Percentiles rank a stretch among this genome's conserved stretches.
phyloP scores from a whole-genome alignment of 306 rosid genomes.

The Fragaria ananassa region DNA sequence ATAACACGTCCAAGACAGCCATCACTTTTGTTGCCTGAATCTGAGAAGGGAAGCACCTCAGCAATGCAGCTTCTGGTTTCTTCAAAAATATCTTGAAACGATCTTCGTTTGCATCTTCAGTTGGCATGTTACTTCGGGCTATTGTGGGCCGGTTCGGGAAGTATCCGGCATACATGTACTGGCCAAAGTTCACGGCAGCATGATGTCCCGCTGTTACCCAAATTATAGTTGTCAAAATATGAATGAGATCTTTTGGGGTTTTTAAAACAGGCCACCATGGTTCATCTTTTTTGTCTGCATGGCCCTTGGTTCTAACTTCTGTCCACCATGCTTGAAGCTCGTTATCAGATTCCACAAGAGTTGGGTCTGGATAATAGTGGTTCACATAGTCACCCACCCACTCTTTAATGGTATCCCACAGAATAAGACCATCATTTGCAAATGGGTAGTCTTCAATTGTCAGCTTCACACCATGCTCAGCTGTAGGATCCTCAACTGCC shows the following conservation, averaged over 20 bases:
- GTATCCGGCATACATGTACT: slow-evolving; percentile 36
- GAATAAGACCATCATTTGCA: slow-evolving; percentile 38
- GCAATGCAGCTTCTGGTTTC: slow-evolving; percentile 31
- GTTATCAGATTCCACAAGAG: slow-evolving; percentile 19
- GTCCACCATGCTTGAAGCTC: slow-evolving; percentile 51
- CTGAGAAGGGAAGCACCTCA: slow-evolving; percentile 38
- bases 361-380: slow-evolving; percentile 32
- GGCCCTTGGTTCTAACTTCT: slow-evolving; percentile 37
- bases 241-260: slow-evolving; percentile 22
- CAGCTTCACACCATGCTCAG: slow-evolving; percentile 38
- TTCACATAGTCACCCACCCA: slow-evolving; percentile 38
- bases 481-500: slow-evolving; percentile 38
- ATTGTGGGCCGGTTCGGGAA: slow-evolving; percentile 41
- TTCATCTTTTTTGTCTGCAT: slow-evolving; percentile 40
- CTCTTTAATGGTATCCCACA: slow-evolving; percentile 33
- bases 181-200: slow-evolving; percentile 41
- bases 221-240: slow-evolving; percentile 23
- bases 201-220: slow-evolving; percentile 46
- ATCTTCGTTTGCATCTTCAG: slow-evolving; percentile 28
- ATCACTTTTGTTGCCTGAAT: slow-evolving; percentile 35
- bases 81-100: slow-evolving; percentile 16
- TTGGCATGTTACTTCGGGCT: slow-evolving; percentile 35
- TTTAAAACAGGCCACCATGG: slow-evolving; percentile 43
- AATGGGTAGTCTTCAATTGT: slow-evolving; percentile 41
- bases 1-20: slow-evolving; percentile 32